Evolutionary conservation across 2,329 filamentous ascomycete species (phyloP).

Genomic region (Lachnellula occidentalis): DNA sequence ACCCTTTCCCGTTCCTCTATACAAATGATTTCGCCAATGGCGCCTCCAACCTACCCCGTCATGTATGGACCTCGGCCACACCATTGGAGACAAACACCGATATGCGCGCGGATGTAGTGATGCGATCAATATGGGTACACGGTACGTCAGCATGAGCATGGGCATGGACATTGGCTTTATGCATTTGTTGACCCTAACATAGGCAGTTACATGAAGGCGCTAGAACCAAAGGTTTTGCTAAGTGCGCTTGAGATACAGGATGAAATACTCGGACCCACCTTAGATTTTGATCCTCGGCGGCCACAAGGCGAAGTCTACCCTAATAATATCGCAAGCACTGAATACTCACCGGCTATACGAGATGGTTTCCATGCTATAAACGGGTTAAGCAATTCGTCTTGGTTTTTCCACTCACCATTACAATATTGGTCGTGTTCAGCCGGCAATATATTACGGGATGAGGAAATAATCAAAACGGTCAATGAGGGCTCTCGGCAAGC

Average conservation of each 20-base stretch:
- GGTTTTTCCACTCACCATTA: slow-evolving; percentile 78
- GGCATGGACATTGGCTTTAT: background rate
- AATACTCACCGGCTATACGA: slow-evolving; percentile 35
- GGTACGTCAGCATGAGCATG: slow-evolving; percentile 34
- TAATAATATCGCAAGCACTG: slow-evolving; percentile 6
- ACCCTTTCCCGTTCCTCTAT: slow-evolving; percentile 71
- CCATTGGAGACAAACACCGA: slow-evolving; percentile 49
- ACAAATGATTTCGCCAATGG: slow-evolving; percentile 66
- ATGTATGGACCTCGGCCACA: slow-evolving; percentile 75
- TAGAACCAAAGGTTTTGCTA: slow-evolving; percentile 59
- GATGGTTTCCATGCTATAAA: slow-evolving; percentile 55
- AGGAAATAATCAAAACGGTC: slow-evolving; percentile 62
- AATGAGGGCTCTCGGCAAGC: slow-evolving; percentile 57
- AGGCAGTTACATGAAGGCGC: slow-evolving; percentile 67
- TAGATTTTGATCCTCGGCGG: slow-evolving; percentile 47
- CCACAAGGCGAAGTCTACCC: slow-evolving; percentile 10
- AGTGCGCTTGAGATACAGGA: slow-evolving; percentile 67
- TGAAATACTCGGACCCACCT: slow-evolving; percentile 57
- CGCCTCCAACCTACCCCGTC: slow-evolving; percentile 66
- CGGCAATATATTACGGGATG: slow-evolving; percentile 52
- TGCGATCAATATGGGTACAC: slow-evolving; percentile 78
- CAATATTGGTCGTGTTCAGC: slow-evolving; percentile 73
- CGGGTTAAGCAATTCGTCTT: slow-evolving; percentile 56
- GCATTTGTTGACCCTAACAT: slow-evolving; percentile 8
- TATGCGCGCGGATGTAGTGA: slow-evolving; percentile 63